Evolutionary conservation across 306 rosid species (phyloP).

Genomic region (Abrus precatorius): DNA sequence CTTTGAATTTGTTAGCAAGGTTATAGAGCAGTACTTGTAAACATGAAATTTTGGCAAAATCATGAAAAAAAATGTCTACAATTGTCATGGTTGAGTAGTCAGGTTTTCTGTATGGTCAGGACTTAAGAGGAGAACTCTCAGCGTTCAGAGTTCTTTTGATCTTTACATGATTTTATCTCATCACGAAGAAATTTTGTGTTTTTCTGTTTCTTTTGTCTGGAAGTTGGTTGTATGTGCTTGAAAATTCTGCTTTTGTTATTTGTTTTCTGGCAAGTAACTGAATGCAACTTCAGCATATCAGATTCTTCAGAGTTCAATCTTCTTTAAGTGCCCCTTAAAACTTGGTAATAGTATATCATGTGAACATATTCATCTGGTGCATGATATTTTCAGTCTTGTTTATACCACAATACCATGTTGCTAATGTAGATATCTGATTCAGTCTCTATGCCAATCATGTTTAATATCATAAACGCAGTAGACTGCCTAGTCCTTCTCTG

Average conservation of each 20-base stretch:
- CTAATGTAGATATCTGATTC: conserved; percentile 10
- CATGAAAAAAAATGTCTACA: neutral
- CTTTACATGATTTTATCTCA: neutral
- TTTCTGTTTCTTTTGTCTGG: conserved; percentile 13
- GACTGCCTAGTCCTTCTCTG: conserved; percentile 1
- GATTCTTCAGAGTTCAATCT: neutral
- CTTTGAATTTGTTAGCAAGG: neutral
- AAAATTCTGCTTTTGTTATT: neutral
- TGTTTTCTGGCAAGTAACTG: neutral
- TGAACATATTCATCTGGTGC: neutral
- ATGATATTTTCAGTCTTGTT: conserved; percentile 4
- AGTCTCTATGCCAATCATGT: neutral
- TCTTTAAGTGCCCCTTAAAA: neutral
- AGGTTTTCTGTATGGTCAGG: conserved; percentile 6
- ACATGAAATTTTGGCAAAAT: conserved; percentile 12
- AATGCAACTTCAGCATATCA: conserved; percentile 4
- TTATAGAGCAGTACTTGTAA: neutral
- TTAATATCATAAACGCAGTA: neutral
- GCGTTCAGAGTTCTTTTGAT: conserved; percentile 3
- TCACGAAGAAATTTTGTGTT: conserved; percentile 11
- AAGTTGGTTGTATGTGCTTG: conserved; percentile 36
- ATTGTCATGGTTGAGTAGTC: neutral
- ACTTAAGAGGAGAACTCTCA: neutral
- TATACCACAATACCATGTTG: conserved; percentile 18
- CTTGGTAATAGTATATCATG: neutral